Base-by-base conservation (phyloP, 306 rosid species). In the Fragaria vesca region DNA sequence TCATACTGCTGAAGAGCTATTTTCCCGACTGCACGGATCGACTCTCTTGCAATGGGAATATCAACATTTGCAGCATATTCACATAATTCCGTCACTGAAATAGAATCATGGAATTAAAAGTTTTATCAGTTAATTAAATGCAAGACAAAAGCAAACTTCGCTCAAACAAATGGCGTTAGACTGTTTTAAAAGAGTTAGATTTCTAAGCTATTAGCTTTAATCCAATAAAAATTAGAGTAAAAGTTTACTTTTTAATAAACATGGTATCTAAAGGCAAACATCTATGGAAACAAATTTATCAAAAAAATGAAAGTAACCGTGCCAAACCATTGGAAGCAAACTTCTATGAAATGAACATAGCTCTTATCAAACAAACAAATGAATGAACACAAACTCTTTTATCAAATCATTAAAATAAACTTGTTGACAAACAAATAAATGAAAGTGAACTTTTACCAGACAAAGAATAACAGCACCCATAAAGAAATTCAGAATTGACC, bases 1-100 rank as follows among this genome's bases (percentile, higher is more conserved):
- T 96, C 99, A 89, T 96, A 96, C 82, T 96, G 99, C 85, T 96
- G 98, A 75, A 96, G 85, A 66, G 99, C 99, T 83, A 96, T 96
- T 84, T 93, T 96, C 83, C 99, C 99, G 72, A 96, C 99, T 77
- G 99, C 99, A 73, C 98, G 97, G 74, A 96, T 93, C 4, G 99
- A 96, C 86, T 96, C 99, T 86, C 99, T 91, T 84, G 99, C 99
- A 86, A 96, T 96, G 70, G 99, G 99, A 83, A 96, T 96, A 81
- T 96, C 99, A 81, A 96, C 99, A 88, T 93, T 96, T 76, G 99
- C 99, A 84, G 97, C 99, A 87, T 96, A 96, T 84, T 96, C 99
- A 74, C 99, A 96, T 79, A 96, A 85, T 76, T 96, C 99, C 13
- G 99, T 96, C 89, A 96, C 99, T 96, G 98, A 70, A 86, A 80